Evolutionary conservation across 2,329 filamentous ascomycete species (phyloP), one percentile per base, ranked within the genome.

Genomic region (Boeremia lycopersici): DNA sequence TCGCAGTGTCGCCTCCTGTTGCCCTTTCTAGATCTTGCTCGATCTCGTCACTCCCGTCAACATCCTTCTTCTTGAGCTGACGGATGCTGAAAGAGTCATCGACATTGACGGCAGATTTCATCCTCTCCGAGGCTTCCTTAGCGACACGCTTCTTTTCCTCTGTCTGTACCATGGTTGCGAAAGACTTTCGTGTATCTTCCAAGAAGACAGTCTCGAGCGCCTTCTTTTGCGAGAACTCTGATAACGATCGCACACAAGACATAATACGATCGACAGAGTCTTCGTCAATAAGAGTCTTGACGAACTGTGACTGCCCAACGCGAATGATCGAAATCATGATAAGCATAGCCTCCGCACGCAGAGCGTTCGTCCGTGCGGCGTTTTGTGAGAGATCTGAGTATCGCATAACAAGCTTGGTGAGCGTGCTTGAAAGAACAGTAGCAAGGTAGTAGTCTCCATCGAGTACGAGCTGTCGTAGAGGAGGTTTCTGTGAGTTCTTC

Each of bases 301-400:
- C 95, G 65, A 99, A 99, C 61, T 96, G 91, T n/a, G 93, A 98
- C 77, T 99, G 95, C 35, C 95, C 95, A 57, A 97, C 95, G 44
- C 95, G 92, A 63, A 99, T 91, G 64, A 99, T 96, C 5, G 95
- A 98, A 67, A 99, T 96, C 93, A 98, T 96, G 73, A 99, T 98
- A 48, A 99, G 84, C 95, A 99, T 99, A 39, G 95, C 95, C 77
- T 99, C 95, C 3, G 95, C 95, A 44, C 91, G 89, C 25, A 99
- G 84, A 28, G 93, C 93, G 68, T 99, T 99, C 28, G 93, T 98
- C 34, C 95, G 89, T 38, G 90, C 90, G 38, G 83, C 78, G 67
- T 97, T 93, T 23, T 89, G 81, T 1, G 93, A 97, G 56, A 98
- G 93, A 72, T 98, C 93, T 2, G 91, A 89, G 74, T 98, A 92